Conservation (phyloP, 108 stramenopile genomes). For the Schizochytrium sp. region DNA sequence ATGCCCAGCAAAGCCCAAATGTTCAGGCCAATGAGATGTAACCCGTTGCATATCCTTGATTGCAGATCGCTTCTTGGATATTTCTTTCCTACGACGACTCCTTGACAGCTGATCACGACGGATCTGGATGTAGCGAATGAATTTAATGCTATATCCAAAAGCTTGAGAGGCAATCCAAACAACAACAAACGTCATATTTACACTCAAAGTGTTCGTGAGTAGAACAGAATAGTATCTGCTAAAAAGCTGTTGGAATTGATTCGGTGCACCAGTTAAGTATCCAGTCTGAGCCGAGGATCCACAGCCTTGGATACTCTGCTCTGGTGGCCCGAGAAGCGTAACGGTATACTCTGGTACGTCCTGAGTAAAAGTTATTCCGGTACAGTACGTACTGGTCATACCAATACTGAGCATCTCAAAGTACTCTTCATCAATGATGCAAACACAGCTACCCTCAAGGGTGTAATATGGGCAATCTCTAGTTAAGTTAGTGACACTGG, state of each 20-base stretch:
- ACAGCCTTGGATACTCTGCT: neutral
- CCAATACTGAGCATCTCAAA: neutral
- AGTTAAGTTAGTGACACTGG: neutral
- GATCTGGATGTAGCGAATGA: neutral
- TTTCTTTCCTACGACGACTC: neutral
- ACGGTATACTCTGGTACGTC: neutral
- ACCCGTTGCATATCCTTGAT: neutral
- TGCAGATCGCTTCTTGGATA: neutral
- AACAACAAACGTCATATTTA: neutral
- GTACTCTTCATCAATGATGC: neutral
- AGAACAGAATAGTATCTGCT: neutral
- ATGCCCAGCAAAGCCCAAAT: neutral
- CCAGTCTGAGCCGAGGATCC: neutral
- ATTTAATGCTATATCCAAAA: neutral
- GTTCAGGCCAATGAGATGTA: neutral
- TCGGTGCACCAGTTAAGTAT: neutral
- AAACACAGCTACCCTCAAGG: neutral
- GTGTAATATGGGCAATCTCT: neutral
- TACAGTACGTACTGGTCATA: conserved; percentile 27
- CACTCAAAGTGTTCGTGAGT: neutral
- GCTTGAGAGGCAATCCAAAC: conserved; percentile 4
- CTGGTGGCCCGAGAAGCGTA: neutral
- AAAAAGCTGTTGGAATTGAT: neutral
- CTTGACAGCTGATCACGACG: neutral
- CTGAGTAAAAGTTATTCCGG: neutral